Evolutionary conservation across 331 rosid genomes (phyloP).

Genomic region (Saraca asoca): DNA sequence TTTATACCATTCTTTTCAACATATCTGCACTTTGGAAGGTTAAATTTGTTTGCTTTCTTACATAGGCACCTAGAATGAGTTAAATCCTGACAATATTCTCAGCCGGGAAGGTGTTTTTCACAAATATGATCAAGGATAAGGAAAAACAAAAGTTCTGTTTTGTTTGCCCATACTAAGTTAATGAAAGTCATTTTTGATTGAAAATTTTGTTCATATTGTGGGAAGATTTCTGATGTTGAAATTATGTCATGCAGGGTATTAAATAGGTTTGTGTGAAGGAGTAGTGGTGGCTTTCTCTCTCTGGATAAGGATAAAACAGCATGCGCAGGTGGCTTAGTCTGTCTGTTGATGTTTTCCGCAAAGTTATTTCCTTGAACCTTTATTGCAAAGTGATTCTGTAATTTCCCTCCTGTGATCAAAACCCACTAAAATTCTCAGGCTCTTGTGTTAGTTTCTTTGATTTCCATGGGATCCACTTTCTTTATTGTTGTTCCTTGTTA

Average conservation of each 20-base stretch:
- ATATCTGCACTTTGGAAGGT: not conserved
- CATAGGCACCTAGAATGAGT: not conserved
- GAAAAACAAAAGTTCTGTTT: not conserved
- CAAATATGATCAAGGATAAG: not conserved
- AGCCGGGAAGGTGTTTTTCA: not conserved
- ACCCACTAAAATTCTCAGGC: conserved; percentile 8
- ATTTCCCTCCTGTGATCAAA: conserved; percentile 17
- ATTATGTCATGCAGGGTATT: conserved; percentile 46
- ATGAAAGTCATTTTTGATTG: not conserved
- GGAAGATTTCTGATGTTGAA: conserved; percentile 31
- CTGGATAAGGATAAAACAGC: conserved; percentile 68
- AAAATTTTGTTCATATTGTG: no score
- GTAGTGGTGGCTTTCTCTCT: conserved; percentile 34
- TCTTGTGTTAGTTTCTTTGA: not conserved
- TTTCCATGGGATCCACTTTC: conserved; percentile 87
- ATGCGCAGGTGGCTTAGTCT: conserved; percentile 91
- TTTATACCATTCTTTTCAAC: not conserved
- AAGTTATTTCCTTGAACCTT: conserved; percentile 78
- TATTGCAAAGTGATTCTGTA: conserved; percentile 98
- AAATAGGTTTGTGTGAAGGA: conserved; percentile 17
- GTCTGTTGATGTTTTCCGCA: conserved; percentile 78
- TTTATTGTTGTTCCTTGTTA: conserved; percentile 89
- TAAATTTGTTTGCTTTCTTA: not conserved
- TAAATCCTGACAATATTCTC: not conserved
- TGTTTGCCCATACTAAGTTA: not conserved